phyloP scores from a whole-genome alignment of 495 filamentous ascomycete species.

The Penicillium lividum region DNA sequence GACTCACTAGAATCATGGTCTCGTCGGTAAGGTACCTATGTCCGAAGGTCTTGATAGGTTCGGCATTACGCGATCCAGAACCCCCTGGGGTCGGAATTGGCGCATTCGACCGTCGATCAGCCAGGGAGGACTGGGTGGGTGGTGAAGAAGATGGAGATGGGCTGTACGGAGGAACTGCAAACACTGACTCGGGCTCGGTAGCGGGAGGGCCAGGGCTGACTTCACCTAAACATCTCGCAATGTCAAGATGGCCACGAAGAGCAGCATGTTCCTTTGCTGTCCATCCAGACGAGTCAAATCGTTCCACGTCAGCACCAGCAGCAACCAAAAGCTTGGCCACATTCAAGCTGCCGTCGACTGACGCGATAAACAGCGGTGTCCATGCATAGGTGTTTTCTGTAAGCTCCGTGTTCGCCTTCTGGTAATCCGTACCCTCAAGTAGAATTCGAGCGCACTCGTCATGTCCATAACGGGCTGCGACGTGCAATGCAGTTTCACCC shows the following conservation, averaged over 20 bases:
- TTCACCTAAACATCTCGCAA: slow-evolving; percentile 67
- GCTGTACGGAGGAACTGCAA: slow-evolving; percentile 35
- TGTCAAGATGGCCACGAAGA: slow-evolving; percentile 78
- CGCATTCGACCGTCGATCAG: slow-evolving; percentile 54
- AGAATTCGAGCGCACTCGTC: slow-evolving; percentile 74
- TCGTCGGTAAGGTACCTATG: slow-evolving; percentile 91
- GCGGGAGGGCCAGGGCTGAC: slow-evolving; percentile 44
- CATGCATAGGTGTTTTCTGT: slow-evolving; percentile 84
- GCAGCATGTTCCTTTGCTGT: slow-evolving; percentile 92
- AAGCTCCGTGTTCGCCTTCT: slow-evolving; percentile 75
- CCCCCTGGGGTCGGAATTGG: slow-evolving; percentile 36
- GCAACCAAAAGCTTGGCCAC: slow-evolving; percentile 77
- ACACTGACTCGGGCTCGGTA: slow-evolving; percentile 34
- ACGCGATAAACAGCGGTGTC: slow-evolving; percentile 90
- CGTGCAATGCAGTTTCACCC: slow-evolving; percentile 91
- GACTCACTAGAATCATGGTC: slow-evolving; percentile 84
- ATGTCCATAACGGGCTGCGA: slow-evolving; percentile 88
- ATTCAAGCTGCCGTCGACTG: slow-evolving; percentile 77
- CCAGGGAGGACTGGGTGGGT: slow-evolving; percentile 47
- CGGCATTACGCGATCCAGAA: slow-evolving; percentile 46
- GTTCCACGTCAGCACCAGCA: slow-evolving; percentile 72
- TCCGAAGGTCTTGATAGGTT: slow-evolving; percentile 91
- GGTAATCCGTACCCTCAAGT: slow-evolving; percentile 64
- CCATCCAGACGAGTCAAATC: slow-evolving; percentile 85
- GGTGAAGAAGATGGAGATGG: slow-evolving; percentile 49